Evolutionary conservation across 495 filamentous ascomycete species (phyloP).

Genomic region (Neurospora sp.): DNA sequence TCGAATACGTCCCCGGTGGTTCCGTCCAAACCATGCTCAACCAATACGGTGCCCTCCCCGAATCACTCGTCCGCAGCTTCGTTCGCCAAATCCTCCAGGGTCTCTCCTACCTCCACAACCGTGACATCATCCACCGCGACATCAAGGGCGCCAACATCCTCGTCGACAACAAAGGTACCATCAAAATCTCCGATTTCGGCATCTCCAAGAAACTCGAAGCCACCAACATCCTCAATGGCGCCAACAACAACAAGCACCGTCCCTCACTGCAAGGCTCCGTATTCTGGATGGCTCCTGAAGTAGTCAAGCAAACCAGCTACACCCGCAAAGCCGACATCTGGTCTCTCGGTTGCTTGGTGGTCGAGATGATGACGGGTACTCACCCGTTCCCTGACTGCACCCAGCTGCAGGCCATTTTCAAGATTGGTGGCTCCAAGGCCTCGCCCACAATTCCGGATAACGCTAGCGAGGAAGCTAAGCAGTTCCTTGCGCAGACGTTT

Average conservation of each 20-base stretch:
- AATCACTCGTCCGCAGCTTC: constrained; percentile 91
- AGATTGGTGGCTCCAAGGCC: constrained; percentile 82
- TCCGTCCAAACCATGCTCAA: constrained; percentile 97
- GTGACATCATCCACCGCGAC: constrained; percentile 96
- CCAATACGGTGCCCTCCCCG: constrained; percentile 89
- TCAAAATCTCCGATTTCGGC: constrained; percentile 99
- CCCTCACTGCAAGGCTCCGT: constrained; percentile 94
- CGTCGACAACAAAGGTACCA: constrained; percentile 96
- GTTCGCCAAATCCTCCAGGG: constrained; percentile 92
- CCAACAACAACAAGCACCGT: constrained; percentile 63
- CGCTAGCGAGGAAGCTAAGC: constrained; percentile 74
- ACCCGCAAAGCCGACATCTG: constrained; percentile 99
- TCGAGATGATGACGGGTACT: constrained; percentile 97
- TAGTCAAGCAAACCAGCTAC: constrained; percentile 94
- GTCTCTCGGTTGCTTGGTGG: constrained; percentile 91
- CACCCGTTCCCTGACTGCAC: constrained; percentile 97
- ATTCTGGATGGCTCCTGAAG: constrained; percentile 99
- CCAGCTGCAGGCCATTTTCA: constrained; percentile 96
- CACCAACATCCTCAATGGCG: constrained; percentile 42
- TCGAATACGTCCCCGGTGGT: constrained; percentile 96
- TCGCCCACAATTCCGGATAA: constrained; percentile 83
- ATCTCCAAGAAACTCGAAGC: constrained; percentile 71
- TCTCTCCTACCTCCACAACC: constrained; percentile 89
- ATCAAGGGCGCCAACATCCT: constrained; percentile 99
- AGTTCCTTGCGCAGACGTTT: constrained; percentile 83